Conservation (phyloP, 495 filamentous ascomycete genomes). For the Lentithecium fluviatile region DNA sequence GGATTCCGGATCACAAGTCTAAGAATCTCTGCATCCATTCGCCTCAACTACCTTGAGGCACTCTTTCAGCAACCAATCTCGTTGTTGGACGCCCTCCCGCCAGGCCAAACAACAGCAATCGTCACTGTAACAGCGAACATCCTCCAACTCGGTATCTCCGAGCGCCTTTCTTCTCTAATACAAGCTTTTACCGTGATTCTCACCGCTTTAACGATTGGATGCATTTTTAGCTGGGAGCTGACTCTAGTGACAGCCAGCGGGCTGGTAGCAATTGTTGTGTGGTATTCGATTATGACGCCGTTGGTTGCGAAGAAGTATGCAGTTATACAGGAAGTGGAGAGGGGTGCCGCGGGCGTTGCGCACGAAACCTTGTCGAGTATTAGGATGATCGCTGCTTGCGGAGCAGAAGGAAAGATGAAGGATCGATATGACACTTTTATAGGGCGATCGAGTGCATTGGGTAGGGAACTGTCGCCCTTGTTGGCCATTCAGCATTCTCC, state of each 20-base stretch:
- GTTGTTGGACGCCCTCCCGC: slow-evolving; percentile 11
- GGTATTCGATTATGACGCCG: neutral
- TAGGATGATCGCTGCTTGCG: slow-evolving; percentile 15
- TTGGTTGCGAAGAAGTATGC: slow-evolving; percentile 5
- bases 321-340: neutral
- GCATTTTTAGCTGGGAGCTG: slow-evolving; percentile 58
- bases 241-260: slow-evolving; percentile 28
- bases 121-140: slow-evolving; percentile 48
- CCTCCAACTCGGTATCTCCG: slow-evolving; percentile 66
- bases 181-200: slow-evolving; percentile 55
- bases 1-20: slow-evolving; percentile 87
- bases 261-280: slow-evolving; percentile 1
- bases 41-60: slow-evolving; percentile 41
- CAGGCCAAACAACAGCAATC: slow-evolving; percentile 20
- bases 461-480: slow-evolving; percentile 6
- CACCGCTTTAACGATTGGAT: slow-evolving; percentile 55
- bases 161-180: slow-evolving; percentile 56
- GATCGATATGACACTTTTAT: neutral
- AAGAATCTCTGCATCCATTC: slow-evolving; percentile 65
- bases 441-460: neutral
- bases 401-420: slow-evolving; percentile 14
- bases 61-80: slow-evolving; percentile 42
- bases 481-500: slow-evolving; percentile 13
- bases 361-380: slow-evolving; percentile 1
- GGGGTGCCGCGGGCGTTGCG: neutral